Conservation (phyloP, 305 asterid genomes). For the Withania somnifera region DNA sequence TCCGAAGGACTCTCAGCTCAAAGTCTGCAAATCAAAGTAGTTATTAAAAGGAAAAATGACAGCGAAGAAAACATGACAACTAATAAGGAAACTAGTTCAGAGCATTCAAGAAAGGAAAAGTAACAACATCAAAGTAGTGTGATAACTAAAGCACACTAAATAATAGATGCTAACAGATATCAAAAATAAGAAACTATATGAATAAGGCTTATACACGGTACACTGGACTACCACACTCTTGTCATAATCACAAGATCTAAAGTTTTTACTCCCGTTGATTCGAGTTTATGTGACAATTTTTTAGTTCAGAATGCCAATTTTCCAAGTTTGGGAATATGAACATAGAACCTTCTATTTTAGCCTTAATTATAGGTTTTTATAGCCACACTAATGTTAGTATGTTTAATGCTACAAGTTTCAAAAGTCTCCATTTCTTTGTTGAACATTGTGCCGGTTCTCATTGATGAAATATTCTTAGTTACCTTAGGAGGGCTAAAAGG, state of each 20-base stretch:
- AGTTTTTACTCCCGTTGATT: not conserved
- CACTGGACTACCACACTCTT: no score
- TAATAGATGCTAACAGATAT: no score
- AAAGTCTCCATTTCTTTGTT: not conserved
- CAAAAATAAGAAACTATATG: no score
- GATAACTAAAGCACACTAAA: no score
- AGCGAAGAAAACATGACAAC: no score
- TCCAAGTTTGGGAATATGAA: not conserved
- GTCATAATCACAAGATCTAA: not conserved
- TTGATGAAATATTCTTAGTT: not conserved
- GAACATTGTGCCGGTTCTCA: not conserved
- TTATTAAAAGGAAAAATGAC: no score
- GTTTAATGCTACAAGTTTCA: not conserved
- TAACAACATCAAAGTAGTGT: no score
- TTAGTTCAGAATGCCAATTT: not conserved
- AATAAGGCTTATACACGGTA: no score
- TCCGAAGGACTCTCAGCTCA: no score
- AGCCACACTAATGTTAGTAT: not conserved
- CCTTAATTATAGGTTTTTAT: not conserved
- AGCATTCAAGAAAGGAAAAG: no score
- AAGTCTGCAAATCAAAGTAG: no score
- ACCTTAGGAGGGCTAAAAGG: not conserved
- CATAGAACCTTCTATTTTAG: not conserved
- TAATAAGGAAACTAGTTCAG: no score
- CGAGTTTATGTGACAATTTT: not conserved